Evolutionary conservation across 2,329 filamentous ascomycete genomes (phyloP).

Genomic region (Colletotrichum kahawae): DNA sequence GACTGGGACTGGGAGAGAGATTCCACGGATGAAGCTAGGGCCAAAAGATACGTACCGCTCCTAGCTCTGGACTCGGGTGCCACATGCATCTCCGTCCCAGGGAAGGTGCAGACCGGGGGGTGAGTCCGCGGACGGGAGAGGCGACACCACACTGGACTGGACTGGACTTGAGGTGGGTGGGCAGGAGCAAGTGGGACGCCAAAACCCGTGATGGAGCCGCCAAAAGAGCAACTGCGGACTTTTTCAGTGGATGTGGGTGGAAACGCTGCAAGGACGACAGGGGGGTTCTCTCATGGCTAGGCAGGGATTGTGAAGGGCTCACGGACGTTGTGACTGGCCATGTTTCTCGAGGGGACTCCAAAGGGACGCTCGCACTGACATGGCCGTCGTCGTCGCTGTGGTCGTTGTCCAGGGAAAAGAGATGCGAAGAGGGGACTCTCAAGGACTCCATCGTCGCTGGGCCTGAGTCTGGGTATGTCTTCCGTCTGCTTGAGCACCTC

Average conservation of each 20-base stretch:
- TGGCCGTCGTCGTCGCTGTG: background rate
- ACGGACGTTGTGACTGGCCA: slow-evolving; percentile 15
- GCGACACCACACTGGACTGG: background rate
- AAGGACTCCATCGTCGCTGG: background rate
- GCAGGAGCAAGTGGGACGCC: background rate
- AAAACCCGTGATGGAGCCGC: background rate
- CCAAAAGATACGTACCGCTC: background rate
- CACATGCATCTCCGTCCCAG: slow-evolving; percentile 11
- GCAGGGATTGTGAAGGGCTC: slow-evolving; percentile 13
- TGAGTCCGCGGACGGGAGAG: slow-evolving; percentile 12
- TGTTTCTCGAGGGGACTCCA: slow-evolving; percentile 15
- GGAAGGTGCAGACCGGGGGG: background rate
- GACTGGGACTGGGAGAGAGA: background rate
- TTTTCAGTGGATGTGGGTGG: slow-evolving; percentile 17
- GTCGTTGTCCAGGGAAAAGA: background rate
- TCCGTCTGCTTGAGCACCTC: background rate
- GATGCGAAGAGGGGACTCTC: background rate
- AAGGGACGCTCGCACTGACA: background rate
- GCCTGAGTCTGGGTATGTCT: background rate
- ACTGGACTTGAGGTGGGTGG: background rate
- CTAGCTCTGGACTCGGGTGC: background rate
- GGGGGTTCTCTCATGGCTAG: slow-evolving; percentile 11
- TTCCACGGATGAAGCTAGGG: background rate
- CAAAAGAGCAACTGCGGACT: background rate
- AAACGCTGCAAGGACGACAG: background rate